Base-by-base conservation (phyloP, 345 rosid genomes). In the Salix koriyanagi region DNA sequence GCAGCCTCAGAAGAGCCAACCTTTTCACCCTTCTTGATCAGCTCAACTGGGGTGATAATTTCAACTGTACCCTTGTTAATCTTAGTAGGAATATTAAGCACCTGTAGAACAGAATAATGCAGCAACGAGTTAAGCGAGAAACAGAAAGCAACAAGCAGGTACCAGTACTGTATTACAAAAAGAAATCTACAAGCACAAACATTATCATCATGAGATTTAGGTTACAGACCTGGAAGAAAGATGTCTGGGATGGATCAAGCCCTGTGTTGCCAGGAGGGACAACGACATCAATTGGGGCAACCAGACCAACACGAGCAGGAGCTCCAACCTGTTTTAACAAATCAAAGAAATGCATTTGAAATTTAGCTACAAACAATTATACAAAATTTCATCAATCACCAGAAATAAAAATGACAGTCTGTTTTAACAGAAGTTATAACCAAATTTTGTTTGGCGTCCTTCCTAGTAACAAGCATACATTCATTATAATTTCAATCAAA, bases 51-150 rank as follows among this genome's bases (percentile, higher is more conserved):
- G 70, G 98, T 90, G 74, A 95, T 89, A 77, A 95, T 95, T 88
- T 95, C 99, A 5, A 95, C 98, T 36, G 97, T 91, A 77, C 99
- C 99, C 92, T 95, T 95, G 91, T 95, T 95, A 89, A 95, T 95
- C 86, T 95, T 95, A 61, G 99, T 95, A 1, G 99, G 97, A 67
- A 95, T 95, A 81, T 95, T 95, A 12, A 95, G 94, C 75, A 95
- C 97, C 90, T 93, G 69, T 54, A 72, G 30, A 21, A 19, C 7
- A 69, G 2, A 52, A 2, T 7, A 25, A 25, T 26, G 19, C 7
- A 66, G 25, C 11, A 14, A 11, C 1, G 28, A 26, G 14, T 25
- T 1, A 6, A 19, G 8, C 50, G 14, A 42, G 13, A 42, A 10
- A 42, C 46, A 2, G 14, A 11, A 42, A 10, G 46, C 4, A 42